phyloP scores from a whole-genome alignment of 2,329 filamentous ascomycete genomes.

The Ophiostoma himal-ulmi region DNA sequence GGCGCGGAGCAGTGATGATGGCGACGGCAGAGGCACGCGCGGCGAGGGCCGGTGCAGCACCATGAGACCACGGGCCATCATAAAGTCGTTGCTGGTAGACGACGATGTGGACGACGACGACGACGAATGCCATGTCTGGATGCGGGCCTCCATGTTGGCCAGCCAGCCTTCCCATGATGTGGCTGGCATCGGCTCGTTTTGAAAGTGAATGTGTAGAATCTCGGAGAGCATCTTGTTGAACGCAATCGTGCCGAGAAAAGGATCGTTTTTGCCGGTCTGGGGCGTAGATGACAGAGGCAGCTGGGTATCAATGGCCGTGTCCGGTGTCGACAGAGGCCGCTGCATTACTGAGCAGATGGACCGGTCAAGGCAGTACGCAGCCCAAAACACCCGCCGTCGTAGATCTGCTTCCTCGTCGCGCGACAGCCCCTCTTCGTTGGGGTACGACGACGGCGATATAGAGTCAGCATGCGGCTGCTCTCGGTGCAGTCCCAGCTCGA shows the following conservation, averaged over 20 bases:
- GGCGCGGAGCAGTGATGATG: conserved; percentile 20
- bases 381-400: conserved; percentile 24
- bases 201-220: conserved; percentile 25
- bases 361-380: conserved; percentile 25
- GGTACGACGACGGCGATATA: too few relatives aligned
- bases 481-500: conserved; percentile 24
- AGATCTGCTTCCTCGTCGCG: conserved; percentile 10
- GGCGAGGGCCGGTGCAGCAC: conserved; percentile 23
- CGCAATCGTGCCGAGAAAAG: conserved; percentile 19
- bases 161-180: conserved; percentile 25
- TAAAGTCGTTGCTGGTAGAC: conserved; percentile 17
- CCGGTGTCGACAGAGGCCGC: conserved; percentile 23
- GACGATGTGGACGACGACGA: neutral
- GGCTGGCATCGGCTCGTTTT: conserved; percentile 21
- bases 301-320: conserved; percentile 20
- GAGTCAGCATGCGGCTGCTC: conserved; percentile 9
- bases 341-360: conserved; percentile 25
- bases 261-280: conserved; percentile 1
- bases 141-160: conserved; percentile 20
- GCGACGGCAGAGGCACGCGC: conserved; percentile 21
- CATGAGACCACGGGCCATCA: conserved; percentile 21
- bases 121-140: conserved; percentile 19
- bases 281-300: conserved; percentile 9
- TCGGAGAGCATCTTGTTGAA: conserved; percentile 23
- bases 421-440: neutral